Conservation (phyloP, 2,329 filamentous ascomycete genomes). For the Fusarium ambrosium region DNA sequence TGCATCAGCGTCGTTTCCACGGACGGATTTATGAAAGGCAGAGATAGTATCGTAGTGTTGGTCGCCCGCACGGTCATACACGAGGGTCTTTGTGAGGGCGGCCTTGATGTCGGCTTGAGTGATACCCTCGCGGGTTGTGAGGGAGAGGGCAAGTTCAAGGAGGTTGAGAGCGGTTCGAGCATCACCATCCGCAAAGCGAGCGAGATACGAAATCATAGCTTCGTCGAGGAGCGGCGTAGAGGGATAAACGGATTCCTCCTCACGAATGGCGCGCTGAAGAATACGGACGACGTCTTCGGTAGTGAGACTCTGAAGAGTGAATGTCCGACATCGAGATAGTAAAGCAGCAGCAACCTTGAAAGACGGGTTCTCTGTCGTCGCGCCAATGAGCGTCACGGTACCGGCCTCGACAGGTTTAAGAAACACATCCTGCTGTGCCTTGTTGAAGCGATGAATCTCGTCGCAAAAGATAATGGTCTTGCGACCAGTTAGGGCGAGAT, state of each 20-base stretch:
- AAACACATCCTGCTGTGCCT: slow-evolving; percentile 95
- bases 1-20: slow-evolving; percentile 88
- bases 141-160: slow-evolving; percentile 87
- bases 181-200: slow-evolving; percentile 91
- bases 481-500: slow-evolving; percentile 83
- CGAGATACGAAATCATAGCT: slow-evolving; percentile 83
- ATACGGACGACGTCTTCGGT: slow-evolving; percentile 81
- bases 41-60: slow-evolving; percentile 98
- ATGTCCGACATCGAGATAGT: slow-evolving; percentile 89
- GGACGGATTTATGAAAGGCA: slow-evolving; percentile 95
- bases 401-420: slow-evolving; percentile 92
- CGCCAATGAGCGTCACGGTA: slow-evolving; percentile 90
- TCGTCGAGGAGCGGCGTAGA: slow-evolving; percentile 76
- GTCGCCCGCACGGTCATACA: slow-evolving; percentile 95
- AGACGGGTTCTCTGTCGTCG: slow-evolving; percentile 96
- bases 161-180: slow-evolving; percentile 93
- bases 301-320: slow-evolving; percentile 83
- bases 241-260: slow-evolving; percentile 64
- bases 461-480: slow-evolving; percentile 98
- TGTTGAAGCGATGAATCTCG: slow-evolving; percentile 93
- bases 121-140: slow-evolving; percentile 69
- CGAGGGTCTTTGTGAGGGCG: slow-evolving; percentile 88
- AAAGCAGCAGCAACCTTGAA: slow-evolving; percentile 93
- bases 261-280: slow-evolving; percentile 78
- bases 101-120: slow-evolving; percentile 84